Evolutionary conservation across 257 asterid genomes (phyloP).

Genomic region (Solanum chaucha): DNA sequence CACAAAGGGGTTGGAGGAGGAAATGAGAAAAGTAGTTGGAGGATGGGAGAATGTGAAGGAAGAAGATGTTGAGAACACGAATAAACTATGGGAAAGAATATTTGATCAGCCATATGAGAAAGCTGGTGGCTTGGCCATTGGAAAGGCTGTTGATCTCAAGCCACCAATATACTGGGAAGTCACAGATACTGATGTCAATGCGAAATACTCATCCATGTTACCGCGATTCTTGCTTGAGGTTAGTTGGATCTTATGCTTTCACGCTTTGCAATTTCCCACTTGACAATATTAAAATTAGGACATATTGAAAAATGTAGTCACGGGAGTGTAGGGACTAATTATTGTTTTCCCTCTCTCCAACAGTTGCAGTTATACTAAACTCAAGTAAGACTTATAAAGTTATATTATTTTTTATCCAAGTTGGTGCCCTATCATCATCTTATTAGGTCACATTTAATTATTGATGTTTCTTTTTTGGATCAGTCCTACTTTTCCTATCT

Average conservation of each 20-base stretch:
- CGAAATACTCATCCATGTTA: constrained; percentile 54
- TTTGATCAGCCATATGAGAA: constrained; percentile 77
- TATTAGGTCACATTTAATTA: constrained; percentile 3
- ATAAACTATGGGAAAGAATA: constrained; percentile 64
- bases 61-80: constrained; percentile 37
- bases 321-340: background rate
- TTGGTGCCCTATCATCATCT: background rate
- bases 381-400: background rate
- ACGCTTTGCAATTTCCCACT: background rate
- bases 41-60: constrained; percentile 37
- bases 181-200: constrained; percentile 48
- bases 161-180: constrained; percentile 64
- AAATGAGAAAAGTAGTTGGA: constrained; percentile 40
- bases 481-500: background rate
- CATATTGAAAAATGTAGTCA: background rate
- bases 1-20: constrained; percentile 51
- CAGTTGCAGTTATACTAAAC: background rate
- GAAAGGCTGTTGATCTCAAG: constrained; percentile 18
- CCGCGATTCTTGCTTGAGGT: constrained; percentile 91
- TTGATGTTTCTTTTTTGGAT: background rate
- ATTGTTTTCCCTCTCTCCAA: background rate
- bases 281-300: background rate
- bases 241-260: constrained; percentile 9
- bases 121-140: constrained; percentile 55
- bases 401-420: background rate